Evolutionary conservation across 1,284 basidiomycete genomes (phyloP), one percentile per base, ranked within the genome.

Genomic region (Papiliotrema fonsecae): DNA sequence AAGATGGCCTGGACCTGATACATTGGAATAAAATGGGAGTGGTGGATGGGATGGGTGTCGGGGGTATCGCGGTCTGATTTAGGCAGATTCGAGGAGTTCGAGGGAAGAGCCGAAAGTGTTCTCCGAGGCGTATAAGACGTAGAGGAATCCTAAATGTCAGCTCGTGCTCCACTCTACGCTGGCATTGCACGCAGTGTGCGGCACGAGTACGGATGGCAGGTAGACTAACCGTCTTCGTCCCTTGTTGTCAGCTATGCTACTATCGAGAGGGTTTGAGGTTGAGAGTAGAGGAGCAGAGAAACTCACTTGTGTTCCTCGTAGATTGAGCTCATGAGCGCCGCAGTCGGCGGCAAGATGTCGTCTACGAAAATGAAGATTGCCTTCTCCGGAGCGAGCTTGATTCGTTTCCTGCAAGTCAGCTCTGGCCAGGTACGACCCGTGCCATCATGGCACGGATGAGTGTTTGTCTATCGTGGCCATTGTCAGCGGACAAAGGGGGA

Each of bases 291-390:
- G 4, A 21, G 18, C 7, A 27, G 22, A 19, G 28, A 25, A 10
- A 80, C 87, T 67, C 57, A 93, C 91, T 96, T 96, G 82, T 98
- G 94, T 76, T 98, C 96, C 76, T 98, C 96, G 71, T 98, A 98
- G 68, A 99, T 97, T 44, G 91, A 86, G 69, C 89, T 93, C 96
- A 99, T 99, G 45, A 97, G 79, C 6, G 96, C 94, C 19, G 94
- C 94, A 2, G 96, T 97, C 41, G 96, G 94, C 46, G 96, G 96
- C 35, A 99, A 81, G 49, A 98, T 91, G 74, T 98, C 96, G 65
- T 98, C 92, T 42, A 97, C 92, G 67, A 97, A 97, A 75, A 97
- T 96, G 78, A 97, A 97, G 77, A 97, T 97, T 28, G 96, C 96
- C 78, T 97, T 97, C 82, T 99, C 96, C 16, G 96, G 94, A 30